Base-by-base conservation (phyloP, 257 asterid species). In the Echium plantagineum region DNA sequence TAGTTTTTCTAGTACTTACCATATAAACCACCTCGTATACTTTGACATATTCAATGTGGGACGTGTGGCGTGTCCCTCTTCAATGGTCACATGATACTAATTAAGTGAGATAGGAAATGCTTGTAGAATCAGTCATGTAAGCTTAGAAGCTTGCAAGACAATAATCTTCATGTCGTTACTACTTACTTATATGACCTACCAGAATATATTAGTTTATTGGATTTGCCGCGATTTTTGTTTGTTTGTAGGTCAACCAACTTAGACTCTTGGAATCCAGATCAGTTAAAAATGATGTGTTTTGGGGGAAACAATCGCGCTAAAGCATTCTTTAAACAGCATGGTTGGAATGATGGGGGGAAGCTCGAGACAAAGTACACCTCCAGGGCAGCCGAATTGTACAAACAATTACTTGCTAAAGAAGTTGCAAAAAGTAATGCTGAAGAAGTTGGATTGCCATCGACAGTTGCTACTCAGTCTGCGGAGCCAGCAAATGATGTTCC, bases 261-360 rank as follows among this genome's bases (percentile, higher is more conserved):
- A 87, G 98, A 91, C 74, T 83, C 98, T 42, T 91, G 98, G 98
- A 66, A 85, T 31, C 90, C 95, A 15, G 98, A 91, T 46, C 98
- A 91, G 78, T 79, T 91, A 78, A 91, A 88, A 72, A 74, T 88
- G 90, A 91, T 91, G 98, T 63, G 65, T 71, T 88, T 83, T 60
- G 96, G 98, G 64, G 98, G 98, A 69, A 91, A 91, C 80, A 88
- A 82, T 46, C 95, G 99, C 63, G 99, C 97, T 59, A 96, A 84
- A 66, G 94, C 74, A 58, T 93, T 93, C 75, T 93, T 93, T 74
- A 93, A 89, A 74, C 98, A 89, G 76, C 98, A 93, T 70, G 98
- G 98, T 63, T 93, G 98, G 98, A 74, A 72, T 46, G 98, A 83
- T 77, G 99, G 97, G 62, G 94, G 97, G 79, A 89, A 86, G 83